Percentiles rank a stretch among this genome's conserved stretches.
These are phyloP conservation scores for Diplodia sapinea DNA, from an alignment of 2,329 filamentous ascomycete species.

Conservation along the genomic window DNA sequence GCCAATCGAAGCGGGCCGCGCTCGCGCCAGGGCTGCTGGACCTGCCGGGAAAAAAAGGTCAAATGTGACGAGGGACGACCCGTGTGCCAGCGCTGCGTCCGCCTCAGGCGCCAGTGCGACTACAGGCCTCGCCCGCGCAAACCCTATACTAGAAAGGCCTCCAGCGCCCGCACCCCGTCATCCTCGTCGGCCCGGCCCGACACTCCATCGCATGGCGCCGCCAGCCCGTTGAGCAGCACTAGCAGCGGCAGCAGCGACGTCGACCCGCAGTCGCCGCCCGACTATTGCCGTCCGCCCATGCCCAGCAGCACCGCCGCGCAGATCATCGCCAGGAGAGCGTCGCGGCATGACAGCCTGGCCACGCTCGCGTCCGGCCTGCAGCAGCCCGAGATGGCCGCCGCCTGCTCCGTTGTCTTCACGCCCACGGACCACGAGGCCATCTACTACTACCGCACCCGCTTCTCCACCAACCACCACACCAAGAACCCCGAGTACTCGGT, in stretches of 20 bases:
- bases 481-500: slow-evolving; percentile 48
- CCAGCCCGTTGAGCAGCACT: slow-evolving; percentile 9
- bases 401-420: slow-evolving; percentile 39
- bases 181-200: neutral
- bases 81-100: slow-evolving; percentile 46
- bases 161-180: neutral
- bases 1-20: slow-evolving; percentile 30
- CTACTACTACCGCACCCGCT: slow-evolving; percentile 46
- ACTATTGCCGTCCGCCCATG: slow-evolving; percentile 1
- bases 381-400: slow-evolving; percentile 31
- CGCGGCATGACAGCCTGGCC: slow-evolving; percentile 11
- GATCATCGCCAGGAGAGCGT: slow-evolving; percentile 5
- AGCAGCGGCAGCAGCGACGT: slow-evolving; percentile 22
- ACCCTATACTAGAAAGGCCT: slow-evolving; percentile 21
- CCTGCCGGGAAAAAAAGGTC: slow-evolving; percentile 23
- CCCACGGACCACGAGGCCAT: slow-evolving; percentile 47
- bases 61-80: slow-evolving; percentile 28
- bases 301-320: slow-evolving; percentile 7
- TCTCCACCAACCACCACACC: slow-evolving; percentile 46
- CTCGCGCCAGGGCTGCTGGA: slow-evolving; percentile 21
- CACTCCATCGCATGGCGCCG: neutral
- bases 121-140: slow-evolving; percentile 19
- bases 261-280: slow-evolving; percentile 4
- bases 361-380: slow-evolving; percentile 6
- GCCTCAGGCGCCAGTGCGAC: slow-evolving; percentile 45